These are phyloP conservation scores for Lablab purpureus DNA, from an alignment of 306 rosid genomes.

Conservation along the genomic window DNA sequence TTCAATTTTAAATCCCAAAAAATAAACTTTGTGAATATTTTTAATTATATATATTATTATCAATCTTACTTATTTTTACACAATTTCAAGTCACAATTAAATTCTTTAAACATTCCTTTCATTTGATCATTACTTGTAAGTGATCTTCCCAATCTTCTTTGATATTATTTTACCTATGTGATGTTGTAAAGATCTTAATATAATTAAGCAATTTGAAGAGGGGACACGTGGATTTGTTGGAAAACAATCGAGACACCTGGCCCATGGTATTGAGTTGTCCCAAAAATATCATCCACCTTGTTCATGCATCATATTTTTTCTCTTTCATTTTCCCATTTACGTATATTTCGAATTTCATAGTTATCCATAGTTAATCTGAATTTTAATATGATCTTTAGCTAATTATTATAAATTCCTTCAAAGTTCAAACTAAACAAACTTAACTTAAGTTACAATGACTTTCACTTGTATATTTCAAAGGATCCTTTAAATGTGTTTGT, in stretches of 20 bases:
- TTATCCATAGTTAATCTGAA: no score
- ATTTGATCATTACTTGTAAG: no score
- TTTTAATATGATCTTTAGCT: neutral
- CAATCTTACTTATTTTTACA: no score
- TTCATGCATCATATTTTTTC: neutral
- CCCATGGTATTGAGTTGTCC: neutral
- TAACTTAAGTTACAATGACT: neutral
- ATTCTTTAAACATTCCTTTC: no score
- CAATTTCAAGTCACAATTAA: no score
- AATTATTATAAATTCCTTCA: neutral
- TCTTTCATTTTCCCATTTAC: neutral
- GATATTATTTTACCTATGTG: no score
- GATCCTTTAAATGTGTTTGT: no score
- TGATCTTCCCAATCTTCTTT: neutral
- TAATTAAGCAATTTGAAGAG: neutral
- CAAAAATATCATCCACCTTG: slow-evolving; percentile 5
- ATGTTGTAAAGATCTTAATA: neutral
- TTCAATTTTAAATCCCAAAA: no score
- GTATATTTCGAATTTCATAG: no score
- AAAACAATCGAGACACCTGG: neutral
- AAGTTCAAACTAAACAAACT: neutral
- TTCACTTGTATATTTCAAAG: neutral
- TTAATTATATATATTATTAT: no score
- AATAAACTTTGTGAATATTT: no score
- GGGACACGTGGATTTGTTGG: slow-evolving; percentile 5